A percentile compares a stretch with the other conserved stretches of the same genome.
phyloP scores from a whole-genome alignment of 805 yeast genomes.

The Schizosaccharomyces japonicus region DNA sequence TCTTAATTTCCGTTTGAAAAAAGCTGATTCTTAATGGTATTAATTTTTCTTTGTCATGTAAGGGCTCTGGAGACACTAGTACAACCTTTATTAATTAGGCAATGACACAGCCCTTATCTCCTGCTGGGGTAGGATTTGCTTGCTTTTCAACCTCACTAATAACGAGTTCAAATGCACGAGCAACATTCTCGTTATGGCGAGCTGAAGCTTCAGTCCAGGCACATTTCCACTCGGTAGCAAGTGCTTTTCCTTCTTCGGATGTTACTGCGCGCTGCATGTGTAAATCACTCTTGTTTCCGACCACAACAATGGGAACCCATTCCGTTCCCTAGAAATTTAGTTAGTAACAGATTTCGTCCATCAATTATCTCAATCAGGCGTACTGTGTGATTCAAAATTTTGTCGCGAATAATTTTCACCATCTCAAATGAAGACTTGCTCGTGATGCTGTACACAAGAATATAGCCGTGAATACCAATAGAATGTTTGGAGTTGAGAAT shows the following conservation, averaged over 20 bases:
- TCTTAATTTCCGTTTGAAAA: slow-evolving; percentile 14
- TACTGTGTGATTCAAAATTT: slow-evolving; percentile 34
- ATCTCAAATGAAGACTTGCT: slow-evolving; percentile 57
- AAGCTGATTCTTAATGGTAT: not conserved
- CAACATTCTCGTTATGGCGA: slow-evolving; percentile 49
- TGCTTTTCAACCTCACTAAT: slow-evolving; percentile 37
- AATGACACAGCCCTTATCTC: slow-evolving; percentile 28
- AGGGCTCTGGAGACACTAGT: too few relatives aligned
- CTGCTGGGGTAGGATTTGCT: slow-evolving; percentile 28
- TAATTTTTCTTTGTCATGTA: too few relatives aligned
- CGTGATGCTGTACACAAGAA: slow-evolving; percentile 60
- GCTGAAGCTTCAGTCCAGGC: slow-evolving; percentile 72
- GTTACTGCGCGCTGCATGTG: slow-evolving; percentile 37
- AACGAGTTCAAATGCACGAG: slow-evolving; percentile 34
- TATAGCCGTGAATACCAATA: slow-evolving; percentile 63
- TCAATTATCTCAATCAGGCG: slow-evolving; percentile 5
- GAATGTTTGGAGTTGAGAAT: slow-evolving; percentile 56
- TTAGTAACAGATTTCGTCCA: not conserved
- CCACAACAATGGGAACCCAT: slow-evolving; percentile 51
- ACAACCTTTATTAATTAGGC: too few relatives aligned
- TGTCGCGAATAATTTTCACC: slow-evolving; percentile 54
- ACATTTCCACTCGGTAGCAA: slow-evolving; percentile 43
- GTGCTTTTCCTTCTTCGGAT: slow-evolving; percentile 30
- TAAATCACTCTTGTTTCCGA: slow-evolving; percentile 57
- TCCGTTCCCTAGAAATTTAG: slow-evolving; percentile 23